Percentiles rank a stretch among this genome's conserved stretches.
Evolutionary conservation across 805 yeast species (phyloP).

Genomic region (Komagataella ulmi): DNA sequence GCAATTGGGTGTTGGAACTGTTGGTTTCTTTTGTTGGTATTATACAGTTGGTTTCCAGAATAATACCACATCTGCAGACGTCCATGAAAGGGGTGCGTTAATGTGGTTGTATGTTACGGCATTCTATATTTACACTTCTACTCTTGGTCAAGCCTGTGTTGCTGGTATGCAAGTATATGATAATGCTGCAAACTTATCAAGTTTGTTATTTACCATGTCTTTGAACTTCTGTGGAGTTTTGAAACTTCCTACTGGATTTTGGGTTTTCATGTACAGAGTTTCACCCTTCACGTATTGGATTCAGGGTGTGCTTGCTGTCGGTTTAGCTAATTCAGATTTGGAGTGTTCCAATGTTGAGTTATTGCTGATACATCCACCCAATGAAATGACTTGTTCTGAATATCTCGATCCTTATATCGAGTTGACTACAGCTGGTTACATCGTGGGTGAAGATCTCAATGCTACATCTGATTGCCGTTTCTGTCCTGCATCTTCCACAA

Average conservation of each 20-base stretch:
- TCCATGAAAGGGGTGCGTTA: slow-evolving; percentile 43
- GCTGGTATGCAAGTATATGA: slow-evolving; percentile 48
- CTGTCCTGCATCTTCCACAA: slow-evolving; percentile 46
- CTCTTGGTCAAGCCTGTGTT: slow-evolving; percentile 44
- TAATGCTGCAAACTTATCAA: slow-evolving; percentile 50
- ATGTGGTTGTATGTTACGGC: slow-evolving; percentile 24
- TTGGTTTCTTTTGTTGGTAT: slow-evolving; percentile 51
- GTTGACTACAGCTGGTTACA: slow-evolving; percentile 29
- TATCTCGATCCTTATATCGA: slow-evolving; percentile 28
- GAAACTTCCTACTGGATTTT: slow-evolving; percentile 50
- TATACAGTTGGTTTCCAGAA: slow-evolving; percentile 58
- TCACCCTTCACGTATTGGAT: slow-evolving; percentile 62
- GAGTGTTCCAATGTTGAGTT: slow-evolving; percentile 35
- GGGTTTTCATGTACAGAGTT: slow-evolving; percentile 67
- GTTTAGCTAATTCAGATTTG: slow-evolving; percentile 36
- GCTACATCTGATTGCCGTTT: slow-evolving; percentile 43
- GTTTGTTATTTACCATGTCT: slow-evolving; percentile 44
- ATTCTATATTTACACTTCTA: slow-evolving; percentile 40
- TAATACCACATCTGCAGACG: slow-evolving; percentile 40
- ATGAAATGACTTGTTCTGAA: slow-evolving; percentile 43
- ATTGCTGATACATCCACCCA: slow-evolving; percentile 34
- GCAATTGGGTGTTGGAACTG: slow-evolving; percentile 47
- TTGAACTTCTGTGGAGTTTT: slow-evolving; percentile 73
- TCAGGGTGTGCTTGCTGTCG: slow-evolving; percentile 37
- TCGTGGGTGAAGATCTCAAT: slow-evolving; percentile 16